These are phyloP conservation scores for Ceratocystiopsis brevicomis DNA, from an alignment of 2,329 filamentous ascomycete species.

Conservation along the genomic window DNA sequence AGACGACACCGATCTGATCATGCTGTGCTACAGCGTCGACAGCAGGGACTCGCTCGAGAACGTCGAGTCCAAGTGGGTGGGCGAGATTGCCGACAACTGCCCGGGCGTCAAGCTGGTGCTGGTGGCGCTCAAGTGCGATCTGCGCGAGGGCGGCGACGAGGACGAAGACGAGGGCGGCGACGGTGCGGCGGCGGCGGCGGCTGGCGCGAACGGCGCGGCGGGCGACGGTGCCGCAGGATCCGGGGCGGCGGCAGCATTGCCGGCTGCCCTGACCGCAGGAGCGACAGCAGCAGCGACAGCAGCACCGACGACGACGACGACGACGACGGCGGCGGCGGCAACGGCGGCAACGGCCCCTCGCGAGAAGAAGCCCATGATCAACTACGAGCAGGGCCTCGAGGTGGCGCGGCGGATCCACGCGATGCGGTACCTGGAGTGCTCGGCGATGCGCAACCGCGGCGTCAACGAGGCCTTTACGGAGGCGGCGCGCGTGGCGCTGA, in stretches of 20 bases:
- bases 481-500: constrained; percentile 80
- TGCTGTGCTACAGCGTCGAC: constrained; percentile 97
- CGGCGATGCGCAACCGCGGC: constrained; percentile 91
- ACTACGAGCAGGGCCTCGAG: constrained; percentile 78
- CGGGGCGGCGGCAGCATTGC: too few species aligned
- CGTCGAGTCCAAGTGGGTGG: constrained; percentile 96
- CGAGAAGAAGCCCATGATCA: constrained; percentile 57
- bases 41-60: constrained; percentile 94
- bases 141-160: constrained; percentile 59
- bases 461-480: constrained; percentile 98
- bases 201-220: constrained; percentile 61
- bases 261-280: too few species aligned
- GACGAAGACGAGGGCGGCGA: constrained; percentile 32
- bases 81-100: constrained; percentile 95
- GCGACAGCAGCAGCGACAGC: too few species aligned
- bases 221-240: constrained; percentile 30
- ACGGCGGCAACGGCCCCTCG: constrained; percentile 13
- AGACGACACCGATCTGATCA: constrained; percentile 88
- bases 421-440: constrained; percentile 91
- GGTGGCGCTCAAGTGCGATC: constrained; percentile 89
- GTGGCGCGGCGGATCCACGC: constrained; percentile 85
- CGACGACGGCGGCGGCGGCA: constrained; percentile 44
- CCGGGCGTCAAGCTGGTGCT: constrained; percentile 87
- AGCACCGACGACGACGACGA: neutral
- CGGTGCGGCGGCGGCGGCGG: neutral